Base-by-base conservation (phyloP, 768 basidiomycete species). In the Leccinum ochraceum region DNA sequence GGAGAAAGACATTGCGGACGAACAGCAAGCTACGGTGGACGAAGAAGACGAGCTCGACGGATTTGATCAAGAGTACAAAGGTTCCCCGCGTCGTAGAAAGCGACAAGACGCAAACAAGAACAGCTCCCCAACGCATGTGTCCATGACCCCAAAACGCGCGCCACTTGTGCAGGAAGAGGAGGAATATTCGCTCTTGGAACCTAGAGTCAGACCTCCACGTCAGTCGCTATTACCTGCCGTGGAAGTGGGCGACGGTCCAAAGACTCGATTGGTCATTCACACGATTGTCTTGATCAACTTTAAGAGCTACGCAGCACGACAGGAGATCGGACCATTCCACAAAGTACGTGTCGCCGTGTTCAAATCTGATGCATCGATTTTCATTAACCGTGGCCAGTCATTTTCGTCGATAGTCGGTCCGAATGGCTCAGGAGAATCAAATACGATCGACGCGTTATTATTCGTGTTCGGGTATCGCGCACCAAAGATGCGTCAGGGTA, bases 341-440 rank as follows among this genome's bases (percentile, higher is more conserved):
- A 98, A 98, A 80, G 94, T 91, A 63, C 20, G 75, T 67, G 13
- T 54, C 9, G 5, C 5, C 2, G 11, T 7, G 6, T 28, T 53
- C 48, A 13, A 4, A 16, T 22, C 22, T 3, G 20, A 32, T 11
- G 0, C 24, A 16, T 30, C 52, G 22, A 26, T 26, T 3, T 20
- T 32, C 6, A 61, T 44, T 4, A 10, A 20, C 10, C 4, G 16
- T 32, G 20, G 6, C 0, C 69, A 97, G 95, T 97, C 95, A 2
- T 99, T 99, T 77, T 96, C 94, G n/a, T 86, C 95, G 1, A 98
- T 99, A 64, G 96, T 98, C 6, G 97, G 97, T 2, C 96, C 97
- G 2, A 99, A 99, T 69, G 96, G 97, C 14, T 95, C 92, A 6
- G 97, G 97, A 3, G 98, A 98, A 76, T 96, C 94, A 0, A 98